A percentile compares a stretch with the other conserved stretches of the same genome.
These are phyloP conservation scores for Trametopsis cervina DNA, from an alignment of 768 basidiomycete species.

Conservation along the genomic window DNA sequence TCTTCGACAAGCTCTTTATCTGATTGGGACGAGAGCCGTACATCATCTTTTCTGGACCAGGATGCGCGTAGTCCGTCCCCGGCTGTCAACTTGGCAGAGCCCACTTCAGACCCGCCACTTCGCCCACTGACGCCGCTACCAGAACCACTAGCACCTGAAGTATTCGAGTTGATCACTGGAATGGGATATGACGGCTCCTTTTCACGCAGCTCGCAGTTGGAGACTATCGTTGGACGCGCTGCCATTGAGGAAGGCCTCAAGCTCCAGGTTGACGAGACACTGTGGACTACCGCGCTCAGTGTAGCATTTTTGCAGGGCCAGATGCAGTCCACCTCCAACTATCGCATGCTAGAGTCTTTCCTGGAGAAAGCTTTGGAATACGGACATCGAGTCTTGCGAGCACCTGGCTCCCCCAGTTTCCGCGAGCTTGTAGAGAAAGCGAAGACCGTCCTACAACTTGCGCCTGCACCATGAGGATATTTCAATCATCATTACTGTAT, in stretches of 20 bases:
- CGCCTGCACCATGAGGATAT: too few relatives aligned
- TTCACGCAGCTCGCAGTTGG: slow-evolving; percentile 22
- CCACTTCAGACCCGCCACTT: neutral
- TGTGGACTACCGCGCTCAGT: slow-evolving; percentile 46
- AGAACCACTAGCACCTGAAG: slow-evolving; percentile 15
- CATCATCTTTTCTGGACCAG: neutral
- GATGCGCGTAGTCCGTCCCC: slow-evolving; percentile 11
- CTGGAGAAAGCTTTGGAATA: slow-evolving; percentile 37
- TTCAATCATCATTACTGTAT: too few relatives aligned
- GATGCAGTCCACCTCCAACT: slow-evolving; percentile 34
- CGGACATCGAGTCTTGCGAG: neutral
- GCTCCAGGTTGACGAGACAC: slow-evolving; percentile 4
- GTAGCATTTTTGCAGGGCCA: slow-evolving; percentile 39
- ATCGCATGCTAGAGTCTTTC: slow-evolving; percentile 31
- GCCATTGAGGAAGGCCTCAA: slow-evolving; percentile 24
- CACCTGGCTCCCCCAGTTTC: neutral
- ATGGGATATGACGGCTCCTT: slow-evolving; percentile 48
- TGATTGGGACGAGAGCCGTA: slow-evolving; percentile 6
- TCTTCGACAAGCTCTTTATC: slow-evolving; percentile 2
- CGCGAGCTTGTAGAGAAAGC: neutral
- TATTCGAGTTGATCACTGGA: slow-evolving; percentile 31
- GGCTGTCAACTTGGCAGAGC: neutral
- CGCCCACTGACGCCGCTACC: neutral
- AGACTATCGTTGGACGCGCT: slow-evolving; percentile 29
- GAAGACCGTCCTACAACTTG: neutral